Base-by-base conservation (phyloP, 73 alveolate genomes). In the Loxodes magnus region DNA sequence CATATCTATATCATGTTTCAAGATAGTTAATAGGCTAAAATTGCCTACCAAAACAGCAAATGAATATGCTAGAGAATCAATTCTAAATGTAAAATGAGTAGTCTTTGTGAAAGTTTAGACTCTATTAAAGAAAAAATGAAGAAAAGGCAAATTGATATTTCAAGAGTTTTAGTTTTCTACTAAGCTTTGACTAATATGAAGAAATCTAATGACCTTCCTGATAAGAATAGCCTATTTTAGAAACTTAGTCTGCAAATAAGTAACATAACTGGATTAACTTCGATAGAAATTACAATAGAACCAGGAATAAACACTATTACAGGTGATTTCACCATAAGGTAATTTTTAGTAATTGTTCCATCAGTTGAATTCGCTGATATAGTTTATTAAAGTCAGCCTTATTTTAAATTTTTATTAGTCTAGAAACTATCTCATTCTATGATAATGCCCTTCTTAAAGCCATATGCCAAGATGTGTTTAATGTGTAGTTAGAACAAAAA, bases 391-490 rank as follows among this genome's bases (percentile, higher is more conserved):
- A 41, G n/a, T 21, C 59, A 46, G 34, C 59, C 59, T 46, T 46
- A 46, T 41, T 46, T 46, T 22, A 37, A 46, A 24, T 46, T 46
- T 41, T 25, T 46, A 10, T 25, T 46, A n/a, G 28, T 23, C 17
- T 41, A 46, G 22, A 46, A 46, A 46, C 59, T 46, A 10, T 46
- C 59, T 12, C 59, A 46, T 19, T 46, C 27, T 25, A 46, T 46
- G 10, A 20, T 19, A 10, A 25, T 37, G n/a, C 59, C 59, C 51
- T 46, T 46, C 17, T 10, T 46, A 46, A 46, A 46, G 39, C 15
- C 59, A 7, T n/a, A n/a, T n/a, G n/a, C n/a, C n/a, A n/a, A n/a
- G n/a, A n/a, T n/a, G n/a, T n/a, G n/a, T n/a, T n/a, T n/a, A n/a
- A n/a, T n/a, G n/a, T n/a, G n/a, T n/a, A n/a, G n/a, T n/a, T n/a